A percentile compares a stretch with the other conserved stretches of the same genome.
phyloP scores from a whole-genome alignment of 371 early-diverging fungal genomes.

The Zychaea mexicana region DNA sequence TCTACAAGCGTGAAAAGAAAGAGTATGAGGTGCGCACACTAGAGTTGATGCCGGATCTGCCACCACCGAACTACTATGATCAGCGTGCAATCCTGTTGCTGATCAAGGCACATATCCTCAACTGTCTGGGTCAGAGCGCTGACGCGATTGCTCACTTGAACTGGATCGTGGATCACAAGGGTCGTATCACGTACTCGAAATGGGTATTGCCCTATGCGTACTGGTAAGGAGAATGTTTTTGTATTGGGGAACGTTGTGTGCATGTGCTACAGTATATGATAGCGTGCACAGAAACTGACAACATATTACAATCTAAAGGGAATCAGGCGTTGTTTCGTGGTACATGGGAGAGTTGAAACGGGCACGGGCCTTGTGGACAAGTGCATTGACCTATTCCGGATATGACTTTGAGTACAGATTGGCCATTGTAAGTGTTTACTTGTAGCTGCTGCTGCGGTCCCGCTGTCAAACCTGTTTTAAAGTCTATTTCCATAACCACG shows the following conservation, averaged over 20 bases:
- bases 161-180: constrained; percentile 63
- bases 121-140: constrained; percentile 29
- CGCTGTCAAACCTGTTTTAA: too few relatives aligned
- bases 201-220: constrained; percentile 67
- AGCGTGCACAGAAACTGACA: too few relatives aligned
- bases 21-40: constrained; percentile 50
- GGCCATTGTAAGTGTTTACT: constrained; percentile 39
- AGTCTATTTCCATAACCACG: too few relatives aligned
- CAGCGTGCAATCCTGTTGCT: constrained; percentile 45
- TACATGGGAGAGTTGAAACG: constrained; percentile 47
- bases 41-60: constrained; percentile 39
- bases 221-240: constrained; percentile 39
- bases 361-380: constrained; percentile 54
- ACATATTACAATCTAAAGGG: too few relatives aligned
- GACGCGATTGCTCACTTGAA: constrained; percentile 52
- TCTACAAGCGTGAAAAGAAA: constrained; percentile 51
- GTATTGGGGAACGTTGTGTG: neutral
- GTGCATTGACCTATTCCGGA: constrained; percentile 42
- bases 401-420: constrained; percentile 63
- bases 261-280: neutral
- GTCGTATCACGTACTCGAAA: constrained; percentile 49
- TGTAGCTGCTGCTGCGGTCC: too few relatives aligned
- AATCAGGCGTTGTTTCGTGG: constrained; percentile 63
- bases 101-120: constrained; percentile 42
- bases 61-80: constrained; percentile 50